Evolutionary conservation across 257 asterid species (phyloP).

Genomic region (Ehretia macrophylla): DNA sequence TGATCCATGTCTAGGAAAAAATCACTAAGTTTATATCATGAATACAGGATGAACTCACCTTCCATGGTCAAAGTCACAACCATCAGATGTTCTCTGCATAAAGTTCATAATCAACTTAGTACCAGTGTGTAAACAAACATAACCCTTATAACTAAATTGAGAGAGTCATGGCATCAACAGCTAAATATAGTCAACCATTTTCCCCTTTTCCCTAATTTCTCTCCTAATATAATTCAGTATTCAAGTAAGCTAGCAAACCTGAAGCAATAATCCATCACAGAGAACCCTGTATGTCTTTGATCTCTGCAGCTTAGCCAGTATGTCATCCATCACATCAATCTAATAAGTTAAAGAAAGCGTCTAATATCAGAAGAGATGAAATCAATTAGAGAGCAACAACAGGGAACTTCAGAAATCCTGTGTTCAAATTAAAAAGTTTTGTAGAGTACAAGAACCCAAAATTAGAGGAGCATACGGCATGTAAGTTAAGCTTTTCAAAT

Average conservation of each 20-base stretch:
- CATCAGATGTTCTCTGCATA: conserved; percentile 48
- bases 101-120: conserved; percentile 27
- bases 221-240: conserved; percentile 2
- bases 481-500: conserved; percentile 10
- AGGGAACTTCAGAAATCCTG: neutral
- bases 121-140: conserved; percentile 17
- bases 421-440: conserved; percentile 2
- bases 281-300: conserved; percentile 56
- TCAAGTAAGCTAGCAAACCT: conserved; percentile 46
- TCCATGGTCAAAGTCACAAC: conserved; percentile 35
- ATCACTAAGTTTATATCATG: neutral
- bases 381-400: conserved; percentile 4
- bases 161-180: no score
- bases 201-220: neutral
- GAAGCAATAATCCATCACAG: conserved; percentile 36
- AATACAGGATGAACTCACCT: conserved; percentile 42
- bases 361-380: conserved; percentile 8
- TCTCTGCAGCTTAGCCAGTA: conserved; percentile 50
- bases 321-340: conserved; percentile 65
- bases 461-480: conserved; percentile 5
- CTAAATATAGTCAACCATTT: no score
- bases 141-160: no score
- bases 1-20: conserved; percentile 1
- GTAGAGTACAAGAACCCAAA: conserved; percentile 1
- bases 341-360: conserved; percentile 24